A percentile compares a stretch with the other conserved stretches of the same genome.
These are phyloP conservation scores for Diplogelasinospora grovesii DNA, from an alignment of 495 filamentous ascomycete species.

Conservation along the genomic window DNA sequence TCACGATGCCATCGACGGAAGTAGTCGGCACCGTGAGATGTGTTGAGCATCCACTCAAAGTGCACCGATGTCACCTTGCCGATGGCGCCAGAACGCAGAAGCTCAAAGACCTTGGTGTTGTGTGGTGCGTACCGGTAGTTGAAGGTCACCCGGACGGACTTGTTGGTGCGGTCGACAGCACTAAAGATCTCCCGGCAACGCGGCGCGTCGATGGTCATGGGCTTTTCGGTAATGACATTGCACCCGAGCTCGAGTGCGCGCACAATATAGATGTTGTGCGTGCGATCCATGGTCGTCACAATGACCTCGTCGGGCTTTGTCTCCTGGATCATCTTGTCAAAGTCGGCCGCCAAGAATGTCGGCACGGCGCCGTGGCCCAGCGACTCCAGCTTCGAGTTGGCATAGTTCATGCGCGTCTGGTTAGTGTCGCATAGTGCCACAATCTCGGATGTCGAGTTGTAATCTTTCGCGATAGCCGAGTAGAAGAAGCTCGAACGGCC, in stretches of 20 bases:
- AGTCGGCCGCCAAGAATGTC: slow-evolving; percentile 44
- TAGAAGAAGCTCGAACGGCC: slow-evolving; percentile 49
- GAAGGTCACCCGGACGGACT: slow-evolving; percentile 41
- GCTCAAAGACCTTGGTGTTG: slow-evolving; percentile 43
- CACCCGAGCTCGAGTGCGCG: slow-evolving; percentile 50
- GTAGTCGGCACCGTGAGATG: slow-evolving; percentile 53
- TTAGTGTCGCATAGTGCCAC: slow-evolving; percentile 48
- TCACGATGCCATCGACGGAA: slow-evolving; percentile 58
- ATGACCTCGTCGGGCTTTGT: slow-evolving; percentile 51
- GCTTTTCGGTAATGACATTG: slow-evolving; percentile 53
- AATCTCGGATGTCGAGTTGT: slow-evolving; percentile 38
- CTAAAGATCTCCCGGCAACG: slow-evolving; percentile 45
- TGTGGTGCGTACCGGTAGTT: slow-evolving; percentile 48
- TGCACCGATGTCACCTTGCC: slow-evolving; percentile 49
- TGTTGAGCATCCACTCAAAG: slow-evolving; percentile 57
- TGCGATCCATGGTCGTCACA: slow-evolving; percentile 53
- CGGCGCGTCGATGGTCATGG: slow-evolving; percentile 50
- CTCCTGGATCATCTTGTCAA: slow-evolving; percentile 47
- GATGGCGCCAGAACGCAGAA: slow-evolving; percentile 44
- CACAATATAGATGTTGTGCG: slow-evolving; percentile 50
- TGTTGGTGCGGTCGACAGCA: slow-evolving; percentile 31
- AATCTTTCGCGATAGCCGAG: slow-evolving; percentile 44
- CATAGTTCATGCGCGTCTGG: slow-evolving; percentile 39
- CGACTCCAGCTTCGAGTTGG: slow-evolving; percentile 27
- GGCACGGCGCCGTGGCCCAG: slow-evolving; percentile 36